Conservation (phyloP, 2,329 filamentous ascomycete genomes). For the Chaetomium olivaceum region DNA sequence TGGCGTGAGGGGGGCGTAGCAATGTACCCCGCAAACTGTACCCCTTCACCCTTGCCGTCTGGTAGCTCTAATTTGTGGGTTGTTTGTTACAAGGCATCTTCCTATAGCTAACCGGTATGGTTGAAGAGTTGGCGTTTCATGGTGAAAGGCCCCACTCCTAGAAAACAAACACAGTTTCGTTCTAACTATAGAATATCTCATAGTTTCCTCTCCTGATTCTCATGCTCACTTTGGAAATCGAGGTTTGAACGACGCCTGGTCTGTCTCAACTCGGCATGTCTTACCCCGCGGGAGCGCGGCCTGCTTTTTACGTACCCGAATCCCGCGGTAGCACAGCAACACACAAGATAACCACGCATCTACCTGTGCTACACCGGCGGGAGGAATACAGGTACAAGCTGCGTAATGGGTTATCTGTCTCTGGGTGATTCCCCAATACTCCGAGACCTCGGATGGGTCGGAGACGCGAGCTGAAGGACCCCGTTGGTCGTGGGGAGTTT, state of each 20-base stretch:
- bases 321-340: background rate
- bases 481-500: background rate
- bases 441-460: slow-evolving; percentile 2
- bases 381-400: background rate
- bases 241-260: background rate
- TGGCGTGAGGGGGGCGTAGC: background rate
- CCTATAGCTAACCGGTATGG: background rate
- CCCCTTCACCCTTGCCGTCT: background rate
- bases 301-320: slow-evolving; percentile 7
- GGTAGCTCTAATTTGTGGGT: background rate
- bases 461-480: background rate
- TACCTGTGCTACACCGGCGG: background rate
- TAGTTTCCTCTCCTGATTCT: too few relatives aligned
- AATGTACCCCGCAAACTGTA: background rate
- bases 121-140: background rate
- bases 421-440: background rate
- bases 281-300: slow-evolving; percentile 3
- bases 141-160: background rate
- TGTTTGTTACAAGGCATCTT: background rate
- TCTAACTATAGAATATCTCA: too few relatives aligned
- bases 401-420: background rate
- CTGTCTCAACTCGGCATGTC: background rate
- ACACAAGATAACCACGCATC: background rate
- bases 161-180: too few relatives aligned
- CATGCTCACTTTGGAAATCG: background rate